Evolutionary conservation across 2,329 filamentous ascomycete species (phyloP).

Genomic region (Sphaerostilbella broomeana): DNA sequence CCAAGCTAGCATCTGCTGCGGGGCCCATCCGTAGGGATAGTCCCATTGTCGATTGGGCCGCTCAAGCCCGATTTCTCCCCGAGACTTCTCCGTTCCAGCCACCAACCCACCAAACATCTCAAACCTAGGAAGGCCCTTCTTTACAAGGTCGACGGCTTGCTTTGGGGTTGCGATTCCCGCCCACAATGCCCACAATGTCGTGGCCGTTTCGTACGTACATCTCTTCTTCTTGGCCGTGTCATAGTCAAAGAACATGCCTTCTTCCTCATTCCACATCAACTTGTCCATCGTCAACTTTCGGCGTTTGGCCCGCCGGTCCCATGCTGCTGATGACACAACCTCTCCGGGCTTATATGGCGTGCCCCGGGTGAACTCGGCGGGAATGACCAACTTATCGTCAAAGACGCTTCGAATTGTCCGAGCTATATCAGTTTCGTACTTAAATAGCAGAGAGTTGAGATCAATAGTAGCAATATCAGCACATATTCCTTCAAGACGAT

Average conservation of each 20-base stretch:
- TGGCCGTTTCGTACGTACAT: slow-evolving; percentile 81
- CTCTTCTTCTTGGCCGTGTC: slow-evolving; percentile 76
- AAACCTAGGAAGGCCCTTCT: slow-evolving; percentile 75
- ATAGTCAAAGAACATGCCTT: slow-evolving; percentile 98
- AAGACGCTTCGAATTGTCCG: slow-evolving; percentile 80
- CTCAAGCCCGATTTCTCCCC: slow-evolving; percentile 70
- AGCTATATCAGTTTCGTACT: slow-evolving; percentile 92
- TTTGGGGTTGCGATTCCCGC: slow-evolving; percentile 78
- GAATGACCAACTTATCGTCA: slow-evolving; percentile 73
- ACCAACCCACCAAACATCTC: slow-evolving; percentile 83
- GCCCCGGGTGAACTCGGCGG: slow-evolving; percentile 70
- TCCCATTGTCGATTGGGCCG: slow-evolving; percentile 97
- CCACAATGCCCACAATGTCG: slow-evolving; percentile 97
- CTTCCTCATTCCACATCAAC: slow-evolving; percentile 85
- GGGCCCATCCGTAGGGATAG: slow-evolving; percentile 96
- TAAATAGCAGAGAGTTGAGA: slow-evolving; percentile 89
- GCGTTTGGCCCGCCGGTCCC: slow-evolving; percentile 82
- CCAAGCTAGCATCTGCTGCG: slow-evolving; percentile 98
- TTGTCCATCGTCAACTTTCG: slow-evolving; percentile 84
- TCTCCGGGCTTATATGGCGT: slow-evolving; percentile 57
- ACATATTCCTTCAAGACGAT: slow-evolving; percentile 81
- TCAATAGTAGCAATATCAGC: slow-evolving; percentile 90
- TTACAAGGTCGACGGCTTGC: slow-evolving; percentile 79
- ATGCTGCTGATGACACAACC: slow-evolving; percentile 74
- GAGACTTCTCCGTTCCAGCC: slow-evolving; percentile 83